Evolutionary conservation across 169 alveolate genomes (phyloP), one percentile per base, ranked within the genome.

Genomic region (Theileria parva): DNA sequence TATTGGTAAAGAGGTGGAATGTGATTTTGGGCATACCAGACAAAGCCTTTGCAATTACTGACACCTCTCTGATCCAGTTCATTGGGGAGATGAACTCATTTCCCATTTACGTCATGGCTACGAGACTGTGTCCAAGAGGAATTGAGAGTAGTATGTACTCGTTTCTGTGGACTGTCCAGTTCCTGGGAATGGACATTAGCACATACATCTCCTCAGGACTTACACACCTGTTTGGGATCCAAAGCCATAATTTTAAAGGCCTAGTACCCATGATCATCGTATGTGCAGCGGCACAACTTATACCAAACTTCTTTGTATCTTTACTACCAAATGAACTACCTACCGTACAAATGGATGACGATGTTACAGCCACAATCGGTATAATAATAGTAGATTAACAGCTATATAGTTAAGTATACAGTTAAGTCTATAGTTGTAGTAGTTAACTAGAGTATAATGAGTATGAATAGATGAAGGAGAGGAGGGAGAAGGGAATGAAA

Each of bases 61-160:
- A 93, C 69, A 92, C 93, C 13, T 86, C 93, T 4, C 80, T 93
- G 63, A 64, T 91, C 69, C 94, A 93, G 84, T 92, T 93, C 67
- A 88, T 91, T 8, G 94, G 93, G 2, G 96, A 93, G 59, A 87
- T 93, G 64, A 92, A 93, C 64, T 86, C 95, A 34, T 81, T 93
- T 86, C 97, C 97, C 13, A 90, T 95, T 76, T 71, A 91, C 70
- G 94, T 93, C 74, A 73, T 91, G 81, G 94, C 96, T 17, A 92
- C 95, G 55, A 77, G 94, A 27, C 79, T 92, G 48, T 91, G 95
- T 86, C 97, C 97, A n/a, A 86, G 89, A 74, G 96, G 95, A 11
- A 86, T 91, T 57, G 97, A 92, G 91, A 92, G 96, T 9, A 91
- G 95, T 69, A 91, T 95, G 73, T 91, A 91, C 86, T 94, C 97